These are phyloP conservation scores for Penicillium sp. DNA, from an alignment of 2,329 filamentous ascomycete species.

Conservation along the genomic window DNA sequence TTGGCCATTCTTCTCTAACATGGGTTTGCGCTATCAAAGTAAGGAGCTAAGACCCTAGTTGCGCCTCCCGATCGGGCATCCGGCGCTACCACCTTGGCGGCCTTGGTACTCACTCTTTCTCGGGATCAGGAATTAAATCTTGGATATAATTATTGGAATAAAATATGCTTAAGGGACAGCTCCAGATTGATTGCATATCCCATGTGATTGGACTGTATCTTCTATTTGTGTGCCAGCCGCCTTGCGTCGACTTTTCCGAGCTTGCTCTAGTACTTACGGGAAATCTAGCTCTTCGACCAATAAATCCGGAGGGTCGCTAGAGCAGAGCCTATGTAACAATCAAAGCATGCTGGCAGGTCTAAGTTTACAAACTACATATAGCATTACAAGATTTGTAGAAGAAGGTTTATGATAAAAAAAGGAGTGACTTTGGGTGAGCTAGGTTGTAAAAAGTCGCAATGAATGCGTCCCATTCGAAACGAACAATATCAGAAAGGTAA, in stretches of 20 bases:
- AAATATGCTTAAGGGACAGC: no score
- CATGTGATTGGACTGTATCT: slow-evolving; percentile 11
- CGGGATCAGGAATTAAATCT: not conserved
- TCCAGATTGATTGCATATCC: not conserved
- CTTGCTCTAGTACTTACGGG: slow-evolving; percentile 1
- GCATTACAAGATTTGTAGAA: no score
- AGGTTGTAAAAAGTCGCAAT: slow-evolving; percentile 3
- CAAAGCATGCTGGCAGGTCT: no score
- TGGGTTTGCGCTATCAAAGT: not conserved
- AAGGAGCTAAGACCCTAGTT: not conserved
- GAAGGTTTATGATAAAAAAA: not conserved
- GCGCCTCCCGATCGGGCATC: not conserved
- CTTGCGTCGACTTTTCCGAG: slow-evolving; percentile 1
- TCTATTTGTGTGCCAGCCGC: slow-evolving; percentile 16
- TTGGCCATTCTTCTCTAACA: not conserved
- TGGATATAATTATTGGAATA: no score
- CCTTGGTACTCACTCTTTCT: not conserved
- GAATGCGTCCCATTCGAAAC: not conserved
- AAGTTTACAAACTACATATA: not conserved
- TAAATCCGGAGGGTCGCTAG: slow-evolving; percentile 10
- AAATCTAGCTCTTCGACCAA: slow-evolving; percentile 8
- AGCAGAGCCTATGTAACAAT: no score
- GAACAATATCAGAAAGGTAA: not conserved
- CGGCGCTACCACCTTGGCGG: not conserved
- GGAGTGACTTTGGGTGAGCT: slow-evolving; percentile 23